Evolutionary conservation across 2,329 filamentous ascomycete species (phyloP).

Genomic region (Scytalidium sp.): DNA sequence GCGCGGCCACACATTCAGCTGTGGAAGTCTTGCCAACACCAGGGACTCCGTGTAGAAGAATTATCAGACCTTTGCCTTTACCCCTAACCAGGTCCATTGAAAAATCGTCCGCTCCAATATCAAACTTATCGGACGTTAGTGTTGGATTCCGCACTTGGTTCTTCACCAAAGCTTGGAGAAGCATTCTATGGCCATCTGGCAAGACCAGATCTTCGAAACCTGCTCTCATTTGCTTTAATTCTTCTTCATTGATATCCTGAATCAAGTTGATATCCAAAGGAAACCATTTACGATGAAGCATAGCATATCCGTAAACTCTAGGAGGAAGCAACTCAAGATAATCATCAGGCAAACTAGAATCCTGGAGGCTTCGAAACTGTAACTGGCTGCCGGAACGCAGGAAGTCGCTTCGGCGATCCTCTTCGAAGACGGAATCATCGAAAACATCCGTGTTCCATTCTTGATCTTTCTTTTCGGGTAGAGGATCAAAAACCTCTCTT

Average conservation of each 20-base stretch:
- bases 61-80: constrained; percentile 40
- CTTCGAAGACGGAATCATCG: background rate
- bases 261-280: background rate
- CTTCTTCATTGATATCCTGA: background rate
- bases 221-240: background rate
- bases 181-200: background rate
- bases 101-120: background rate
- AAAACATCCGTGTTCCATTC: background rate
- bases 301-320: constrained; percentile 1
- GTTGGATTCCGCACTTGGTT: background rate
- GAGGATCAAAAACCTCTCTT: background rate
- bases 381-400: background rate
- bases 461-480: background rate
- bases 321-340: background rate
- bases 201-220: background rate
- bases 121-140: too few relatives aligned
- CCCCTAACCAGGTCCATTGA: constrained; percentile 7
- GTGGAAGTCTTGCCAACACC: constrained; percentile 14
- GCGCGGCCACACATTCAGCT: constrained; percentile 12
- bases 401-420: background rate
- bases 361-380: background rate
- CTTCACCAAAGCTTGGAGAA: constrained; percentile 2
- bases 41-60: constrained; percentile 32
- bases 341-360: background rate
- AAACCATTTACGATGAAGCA: constrained; percentile 2